Conservation (phyloP, 2,329 filamentous ascomycete species). For the Stagonosporopsis chrysanthemi region DNA sequence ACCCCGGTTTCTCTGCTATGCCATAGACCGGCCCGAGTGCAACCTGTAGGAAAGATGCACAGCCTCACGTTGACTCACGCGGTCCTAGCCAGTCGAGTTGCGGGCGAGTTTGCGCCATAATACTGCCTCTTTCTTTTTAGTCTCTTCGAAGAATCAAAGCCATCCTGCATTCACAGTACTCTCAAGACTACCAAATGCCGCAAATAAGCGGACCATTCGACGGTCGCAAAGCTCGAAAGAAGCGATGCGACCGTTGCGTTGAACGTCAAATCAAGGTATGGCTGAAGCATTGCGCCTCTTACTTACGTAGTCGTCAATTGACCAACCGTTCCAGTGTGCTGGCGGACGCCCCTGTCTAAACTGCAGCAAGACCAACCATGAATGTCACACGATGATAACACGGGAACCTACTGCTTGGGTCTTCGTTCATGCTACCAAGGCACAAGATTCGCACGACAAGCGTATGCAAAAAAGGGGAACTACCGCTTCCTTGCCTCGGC, state of each 20-base stretch:
- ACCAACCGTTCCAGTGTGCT: conserved; percentile 25
- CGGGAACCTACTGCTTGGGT: conserved; percentile 16
- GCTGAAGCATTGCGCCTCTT: background rate
- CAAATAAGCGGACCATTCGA: conserved; percentile 35
- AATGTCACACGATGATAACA: conserved; percentile 20
- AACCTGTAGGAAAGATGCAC: background rate
- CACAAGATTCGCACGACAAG: background rate
- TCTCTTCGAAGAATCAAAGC: background rate
- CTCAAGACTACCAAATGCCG: conserved; percentile 14
- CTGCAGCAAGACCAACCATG: conserved; percentile 27
- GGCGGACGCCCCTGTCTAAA: conserved; percentile 33
- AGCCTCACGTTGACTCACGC: background rate
- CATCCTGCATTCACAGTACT: background rate
- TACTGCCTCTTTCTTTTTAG: conserved; percentile 8
- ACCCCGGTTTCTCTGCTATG: background rate
- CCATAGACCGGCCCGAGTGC: background rate
- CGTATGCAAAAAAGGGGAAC: background rate
- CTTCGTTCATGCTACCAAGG: conserved; percentile 24
- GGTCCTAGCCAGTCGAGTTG: too few relatives aligned
- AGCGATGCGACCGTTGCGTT: conserved; percentile 35
- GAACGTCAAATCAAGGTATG: conserved; percentile 38
- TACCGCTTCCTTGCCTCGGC: background rate
- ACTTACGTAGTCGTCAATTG: background rate
- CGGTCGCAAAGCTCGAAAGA: conserved; percentile 38
- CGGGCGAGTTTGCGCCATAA: background rate